Evolutionary conservation across 2,329 filamentous ascomycete species (phyloP), one percentile per base, ranked within the genome.

Genomic region (Fusarium napiforme): DNA sequence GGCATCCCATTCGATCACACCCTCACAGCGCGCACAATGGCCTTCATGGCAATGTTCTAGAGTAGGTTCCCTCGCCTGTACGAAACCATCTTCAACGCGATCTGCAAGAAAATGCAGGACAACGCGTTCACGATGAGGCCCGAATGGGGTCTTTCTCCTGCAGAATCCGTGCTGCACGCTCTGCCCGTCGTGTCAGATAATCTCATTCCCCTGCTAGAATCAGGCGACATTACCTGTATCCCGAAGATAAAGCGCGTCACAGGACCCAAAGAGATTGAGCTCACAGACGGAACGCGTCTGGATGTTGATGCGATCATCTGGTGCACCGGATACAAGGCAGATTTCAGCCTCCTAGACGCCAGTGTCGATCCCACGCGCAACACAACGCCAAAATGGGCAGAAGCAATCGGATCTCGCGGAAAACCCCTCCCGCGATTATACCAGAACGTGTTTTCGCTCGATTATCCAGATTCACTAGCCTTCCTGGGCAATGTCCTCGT

Each of bases 381-480:
- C 36, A 72, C 69, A n/a, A 75, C 60, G 34, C 73, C 46, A n/a
- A 68, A 49, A 43, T 79, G 63, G 78, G 75, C 59, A 7, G 64
- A 37, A 71, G 78, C 50, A 69, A 79, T 42, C 61, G 79, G 64
- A 69, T 80, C 65, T 26, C 74, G 73, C 73, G 80, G 71, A 16
- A 78, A 75, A 9, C 71, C 79, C 0, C 79, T 84, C 1, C 78
- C 82, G 7, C 73, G 81, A 2, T 77, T 87, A 4, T 87, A 84
- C 60, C 81, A 82, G 43, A 85, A 86, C 71, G 72, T 86, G 9
- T 85, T 87, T 68, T 84, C 85, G 3, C 79, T 84, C 0, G 75
- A 81, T 30, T 76, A 84, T 30, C 83, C 85, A 7, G 79, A 84
- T 15, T 84, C 83, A 14, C 79, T 87, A 9, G 86, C 84, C 0